These are phyloP conservation scores for Cicer pinnatifidum DNA, from an alignment of 306 rosid genomes.

Conservation along the genomic window DNA sequence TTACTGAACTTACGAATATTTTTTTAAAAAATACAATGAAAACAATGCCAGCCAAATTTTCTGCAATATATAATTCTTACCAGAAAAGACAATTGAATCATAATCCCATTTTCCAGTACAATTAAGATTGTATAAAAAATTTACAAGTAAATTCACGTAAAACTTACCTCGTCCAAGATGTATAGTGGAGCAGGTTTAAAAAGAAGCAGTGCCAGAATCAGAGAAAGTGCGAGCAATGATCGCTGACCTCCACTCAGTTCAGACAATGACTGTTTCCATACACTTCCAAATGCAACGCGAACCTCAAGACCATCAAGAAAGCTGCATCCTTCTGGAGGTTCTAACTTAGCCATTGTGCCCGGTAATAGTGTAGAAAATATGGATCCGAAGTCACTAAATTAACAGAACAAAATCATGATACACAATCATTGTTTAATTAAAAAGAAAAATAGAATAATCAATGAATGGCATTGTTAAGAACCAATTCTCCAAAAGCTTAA, in stretches of 20 bases:
- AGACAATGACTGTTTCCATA: slow-evolving; percentile 97
- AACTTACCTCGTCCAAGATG: slow-evolving; percentile 88
- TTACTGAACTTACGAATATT: slow-evolving; percentile 6
- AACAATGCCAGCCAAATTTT: slow-evolving; percentile 8
- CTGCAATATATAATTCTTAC: slow-evolving; percentile 9
- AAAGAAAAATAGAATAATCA: slow-evolving; percentile 11
- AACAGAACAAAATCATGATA: slow-evolving; percentile 31
- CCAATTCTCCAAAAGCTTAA: slow-evolving; percentile 4
- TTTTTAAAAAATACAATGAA: not conserved
- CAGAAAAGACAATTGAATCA: not conserved
- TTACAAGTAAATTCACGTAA: slow-evolving; percentile 22
- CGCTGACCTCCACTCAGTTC: slow-evolving; percentile 99
- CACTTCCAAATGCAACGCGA: slow-evolving; percentile 94
- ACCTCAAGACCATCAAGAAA: slow-evolving; percentile 99
- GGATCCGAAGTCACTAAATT: slow-evolving; percentile 88
- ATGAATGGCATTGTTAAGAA: slow-evolving; percentile 31
- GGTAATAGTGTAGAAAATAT: slow-evolving; percentile 92
- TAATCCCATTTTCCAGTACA: slow-evolving; percentile 16
- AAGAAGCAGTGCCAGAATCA: slow-evolving; percentile 91
- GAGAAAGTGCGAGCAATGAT: slow-evolving; percentile 92
- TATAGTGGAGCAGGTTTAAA: slow-evolving; percentile 98
- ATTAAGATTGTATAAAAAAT: not conserved
- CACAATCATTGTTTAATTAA: slow-evolving; percentile 24
- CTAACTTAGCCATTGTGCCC: slow-evolving; percentile 92
- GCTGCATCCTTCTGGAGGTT: slow-evolving; percentile 93